These are phyloP conservation scores for Lanmaoa rubissima DNA, from an alignment of 768 basidiomycete genomes.

Conservation along the genomic window DNA sequence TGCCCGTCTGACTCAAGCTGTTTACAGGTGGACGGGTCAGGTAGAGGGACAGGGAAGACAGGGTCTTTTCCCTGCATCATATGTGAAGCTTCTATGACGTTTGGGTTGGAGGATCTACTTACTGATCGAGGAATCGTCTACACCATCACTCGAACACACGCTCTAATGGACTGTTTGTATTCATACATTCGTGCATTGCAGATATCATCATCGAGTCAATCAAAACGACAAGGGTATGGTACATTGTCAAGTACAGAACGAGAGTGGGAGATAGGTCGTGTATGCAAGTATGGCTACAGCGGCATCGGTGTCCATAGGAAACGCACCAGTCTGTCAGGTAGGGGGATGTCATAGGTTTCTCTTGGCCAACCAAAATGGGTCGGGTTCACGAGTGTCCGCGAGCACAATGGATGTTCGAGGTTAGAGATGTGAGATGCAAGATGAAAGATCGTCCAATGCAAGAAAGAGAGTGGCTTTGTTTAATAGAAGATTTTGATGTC, in stretches of 20 bases:
- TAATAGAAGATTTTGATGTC: conserved; percentile 27
- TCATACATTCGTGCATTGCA: conserved; percentile 7
- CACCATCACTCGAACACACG: background rate
- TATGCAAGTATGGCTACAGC: conserved; percentile 26
- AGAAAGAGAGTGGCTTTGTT: conserved; percentile 17
- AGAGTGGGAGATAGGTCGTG: conserved; percentile 29
- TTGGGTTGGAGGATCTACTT: too few species aligned
- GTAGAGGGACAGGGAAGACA: conserved; percentile 54
- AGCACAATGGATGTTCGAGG: conserved; percentile 14
- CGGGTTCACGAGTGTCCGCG: conserved; percentile 21
- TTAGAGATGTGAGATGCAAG: conserved; percentile 31
- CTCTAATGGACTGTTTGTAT: background rate
- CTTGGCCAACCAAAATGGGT: background rate
- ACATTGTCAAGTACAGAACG: conserved; percentile 33
- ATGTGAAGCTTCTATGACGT: conserved; percentile 56
- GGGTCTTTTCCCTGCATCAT: conserved; percentile 67
- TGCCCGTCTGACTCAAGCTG: conserved; percentile 2
- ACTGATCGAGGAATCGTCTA: background rate
- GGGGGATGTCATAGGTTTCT: conserved; percentile 5
- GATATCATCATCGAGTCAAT: conserved; percentile 16
- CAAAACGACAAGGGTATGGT: conserved; percentile 28
- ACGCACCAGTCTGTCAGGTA: conserved; percentile 14
- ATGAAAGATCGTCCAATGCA: conserved; percentile 17
- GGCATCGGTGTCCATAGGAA: conserved; percentile 25
- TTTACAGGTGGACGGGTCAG: conserved; percentile 65